Conservation (phyloP, 2,329 filamentous ascomycete species). For the Hymenoscyphus occultus region DNA sequence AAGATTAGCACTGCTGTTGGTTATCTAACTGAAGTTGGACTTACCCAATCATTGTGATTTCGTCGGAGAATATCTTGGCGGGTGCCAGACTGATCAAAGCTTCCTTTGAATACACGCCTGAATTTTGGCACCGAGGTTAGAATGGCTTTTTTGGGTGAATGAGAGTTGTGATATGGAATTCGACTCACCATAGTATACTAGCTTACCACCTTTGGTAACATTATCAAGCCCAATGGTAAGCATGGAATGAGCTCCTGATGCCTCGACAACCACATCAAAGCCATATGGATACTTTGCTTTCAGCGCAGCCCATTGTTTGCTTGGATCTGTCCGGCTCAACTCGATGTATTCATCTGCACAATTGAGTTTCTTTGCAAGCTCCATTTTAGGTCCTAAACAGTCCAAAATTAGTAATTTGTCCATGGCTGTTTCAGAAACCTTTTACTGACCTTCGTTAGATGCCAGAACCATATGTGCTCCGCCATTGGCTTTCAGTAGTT, state of each 20-base stretch:
- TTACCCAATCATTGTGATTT: slow-evolving; percentile 25
- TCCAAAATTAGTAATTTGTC: not conserved
- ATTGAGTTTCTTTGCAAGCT: slow-evolving; percentile 22
- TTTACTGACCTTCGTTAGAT: slow-evolving; percentile 15
- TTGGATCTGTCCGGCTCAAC: slow-evolving; percentile 17
- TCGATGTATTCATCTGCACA: slow-evolving; percentile 23
- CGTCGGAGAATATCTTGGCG: slow-evolving; percentile 17
- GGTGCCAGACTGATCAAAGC: slow-evolving; percentile 22
- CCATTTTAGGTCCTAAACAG: slow-evolving; percentile 16
- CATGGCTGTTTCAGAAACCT: not conserved
- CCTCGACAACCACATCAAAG: slow-evolving; percentile 22
- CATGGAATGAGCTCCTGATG: slow-evolving; percentile 20
- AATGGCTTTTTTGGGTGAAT: not conserved
- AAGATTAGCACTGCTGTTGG: not conserved
- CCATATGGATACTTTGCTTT: slow-evolving; percentile 23
- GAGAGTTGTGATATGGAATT: not conserved
- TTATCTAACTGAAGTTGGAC: not conserved
- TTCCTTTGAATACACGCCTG: slow-evolving; percentile 18
- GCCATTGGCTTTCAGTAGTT: slow-evolving; percentile 21
- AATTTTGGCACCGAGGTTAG: not conserved
- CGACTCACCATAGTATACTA: slow-evolving; percentile 19
- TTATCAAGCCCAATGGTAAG: slow-evolving; percentile 21
- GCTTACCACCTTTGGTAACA: slow-evolving; percentile 21
- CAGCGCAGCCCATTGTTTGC: slow-evolving; percentile 21
- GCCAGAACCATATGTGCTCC: slow-evolving; percentile 22